phyloP scores from a whole-genome alignment of 441 rosid genomes.

The Adansonia rubrostipa region DNA sequence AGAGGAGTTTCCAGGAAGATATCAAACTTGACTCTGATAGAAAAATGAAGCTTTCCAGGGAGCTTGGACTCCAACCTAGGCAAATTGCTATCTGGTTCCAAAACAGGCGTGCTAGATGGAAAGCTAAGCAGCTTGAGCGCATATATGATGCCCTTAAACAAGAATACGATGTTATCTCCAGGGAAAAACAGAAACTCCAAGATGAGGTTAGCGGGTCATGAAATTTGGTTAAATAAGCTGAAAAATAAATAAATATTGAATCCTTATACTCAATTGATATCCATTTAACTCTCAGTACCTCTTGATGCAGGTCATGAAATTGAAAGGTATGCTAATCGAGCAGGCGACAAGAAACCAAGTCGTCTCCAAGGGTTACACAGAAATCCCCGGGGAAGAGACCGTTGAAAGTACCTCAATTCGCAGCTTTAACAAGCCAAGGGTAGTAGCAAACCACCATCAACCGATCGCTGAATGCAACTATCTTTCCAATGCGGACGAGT shows the following conservation, averaged over 20 bases:
- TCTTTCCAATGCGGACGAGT: conserved; percentile 41
- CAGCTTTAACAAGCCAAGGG: conserved; percentile 31
- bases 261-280: background rate
- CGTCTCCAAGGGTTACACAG: conserved; percentile 53
- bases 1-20: conserved; percentile 87
- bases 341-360: conserved; percentile 57
- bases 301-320: conserved; percentile 58
- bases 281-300: background rate
- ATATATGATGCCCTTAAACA: conserved; percentile 70
- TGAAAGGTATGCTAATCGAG: conserved; percentile 63
- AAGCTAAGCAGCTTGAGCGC: conserved; percentile 80
- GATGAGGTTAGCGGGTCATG: conserved; percentile 63
- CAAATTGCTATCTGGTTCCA: conserved; percentile 97
- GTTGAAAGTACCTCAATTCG: conserved; percentile 66
- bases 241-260: background rate
- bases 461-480: conserved; percentile 42
- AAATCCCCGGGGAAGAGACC: conserved; percentile 67
- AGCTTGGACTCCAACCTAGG: conserved; percentile 83
- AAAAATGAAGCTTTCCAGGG: conserved; percentile 82
- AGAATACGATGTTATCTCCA: conserved; percentile 60
- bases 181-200: conserved; percentile 74
- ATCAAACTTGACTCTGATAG: conserved; percentile 78
- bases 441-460: conserved; percentile 1
- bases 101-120: conserved; percentile 93
- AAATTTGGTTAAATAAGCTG: too few species aligned